Base-by-base conservation (phyloP, 1,284 basidiomycete species). In the Pseudozyma sp. region DNA sequence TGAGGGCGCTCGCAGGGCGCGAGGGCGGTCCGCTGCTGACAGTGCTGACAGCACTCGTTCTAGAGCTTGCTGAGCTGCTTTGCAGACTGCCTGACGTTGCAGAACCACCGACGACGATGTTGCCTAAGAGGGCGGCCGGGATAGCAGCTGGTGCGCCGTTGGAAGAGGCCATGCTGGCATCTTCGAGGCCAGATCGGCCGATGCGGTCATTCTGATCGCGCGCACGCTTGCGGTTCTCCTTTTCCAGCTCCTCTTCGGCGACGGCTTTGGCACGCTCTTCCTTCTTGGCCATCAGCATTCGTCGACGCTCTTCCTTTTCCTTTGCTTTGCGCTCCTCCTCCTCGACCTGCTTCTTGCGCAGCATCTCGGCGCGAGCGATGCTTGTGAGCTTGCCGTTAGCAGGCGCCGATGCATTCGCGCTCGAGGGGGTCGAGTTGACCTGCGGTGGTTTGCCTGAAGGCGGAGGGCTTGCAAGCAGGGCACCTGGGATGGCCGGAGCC, bases 301-400 rank as follows among this genome's bases (percentile, higher is more conserved):
- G 58, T 51, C 63, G 68, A 17, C 75, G 75, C 60, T 77, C 75
- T 34, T 77, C 70, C 49, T 69, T 68, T 54, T 77, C 74, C 47
- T 68, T 77, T 19, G 57, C 49, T 39, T 69, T 72, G 55, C 75
- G 62, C 64, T 77, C 75, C 37, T 73, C 75, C 39, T 77, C 75
- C 37, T 77, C 75, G 13, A 53, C 67, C 44, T 77, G 71, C 61
- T 74, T 73, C 51, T 73, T 69, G 43, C 75, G 70, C 33, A 70
- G 64, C 61, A 71, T 48, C 54, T 77, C 75, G 47, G 75, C 75
- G 7, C 75, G 75, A 6, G 71, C 65, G 24, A 77, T 61, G 30
- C 70, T 73, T 29, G 55, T 68, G 13, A 73, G 75, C 53, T 77
- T 76, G 17, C 72, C 60, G 30, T 63, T 65, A 29, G 53, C 49